phyloP scores from a whole-genome alignment of 495 filamentous ascomycete species.

The Tirmania nivea region DNA sequence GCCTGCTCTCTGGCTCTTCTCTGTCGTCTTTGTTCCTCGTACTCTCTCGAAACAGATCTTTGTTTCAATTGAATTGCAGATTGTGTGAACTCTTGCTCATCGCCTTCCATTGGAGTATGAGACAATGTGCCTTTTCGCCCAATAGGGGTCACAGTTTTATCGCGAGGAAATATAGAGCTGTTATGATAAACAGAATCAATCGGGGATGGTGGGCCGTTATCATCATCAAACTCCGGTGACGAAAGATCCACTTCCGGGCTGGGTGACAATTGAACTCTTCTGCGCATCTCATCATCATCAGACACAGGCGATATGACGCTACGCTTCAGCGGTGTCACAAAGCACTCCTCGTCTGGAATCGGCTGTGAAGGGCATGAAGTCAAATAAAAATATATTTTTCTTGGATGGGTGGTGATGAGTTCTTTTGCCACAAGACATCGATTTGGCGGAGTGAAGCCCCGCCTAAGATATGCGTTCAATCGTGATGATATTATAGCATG shows the following conservation, averaged over 20 bases:
- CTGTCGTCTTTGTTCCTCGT: slow-evolving; percentile 31
- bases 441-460: slow-evolving; percentile 31
- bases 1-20: slow-evolving; percentile 19
- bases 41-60: slow-evolving; percentile 22
- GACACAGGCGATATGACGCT: slow-evolving; percentile 66
- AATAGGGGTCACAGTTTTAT: slow-evolving; percentile 9
- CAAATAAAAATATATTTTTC: slow-evolving; percentile 88
- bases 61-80: slow-evolving; percentile 73
- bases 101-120: slow-evolving; percentile 77
- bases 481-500: slow-evolving; percentile 86
- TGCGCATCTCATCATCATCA: slow-evolving; percentile 49
- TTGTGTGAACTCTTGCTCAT: slow-evolving; percentile 91
- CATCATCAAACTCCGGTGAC: slow-evolving; percentile 63
- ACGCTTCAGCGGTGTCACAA: slow-evolving; percentile 20
- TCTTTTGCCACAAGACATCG: slow-evolving; percentile 85
- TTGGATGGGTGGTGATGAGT: slow-evolving; percentile 74
- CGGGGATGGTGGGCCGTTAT: slow-evolving; percentile 22
- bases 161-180: slow-evolving; percentile 11
- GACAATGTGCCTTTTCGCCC: slow-evolving; percentile 11
- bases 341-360: slow-evolving; percentile 49
- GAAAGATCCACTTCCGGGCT: slow-evolving; percentile 88
- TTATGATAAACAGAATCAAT: slow-evolving; percentile 23
- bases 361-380: slow-evolving; percentile 65
- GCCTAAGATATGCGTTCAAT: slow-evolving; percentile 69
- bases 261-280: slow-evolving; percentile 53